Evolutionary conservation across 208 protist species (phyloP).

Genomic region (Leishmania guyanensis): DNA sequence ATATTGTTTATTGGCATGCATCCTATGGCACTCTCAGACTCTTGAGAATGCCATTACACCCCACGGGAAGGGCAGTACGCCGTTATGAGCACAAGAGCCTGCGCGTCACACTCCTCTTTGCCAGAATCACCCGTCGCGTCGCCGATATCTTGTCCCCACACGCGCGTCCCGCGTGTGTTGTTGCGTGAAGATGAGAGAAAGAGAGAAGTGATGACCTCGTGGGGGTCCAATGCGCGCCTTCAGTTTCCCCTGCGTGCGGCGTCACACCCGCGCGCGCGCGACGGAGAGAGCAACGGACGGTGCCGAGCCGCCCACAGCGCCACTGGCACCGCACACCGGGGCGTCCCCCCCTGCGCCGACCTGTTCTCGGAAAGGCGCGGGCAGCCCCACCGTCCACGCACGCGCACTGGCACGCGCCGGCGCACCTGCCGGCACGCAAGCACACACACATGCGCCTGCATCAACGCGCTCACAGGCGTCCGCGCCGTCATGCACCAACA

Average conservation of each 20-base stretch:
- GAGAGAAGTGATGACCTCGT: slow-evolving; percentile 33
- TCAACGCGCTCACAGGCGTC: background rate
- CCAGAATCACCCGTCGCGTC: background rate
- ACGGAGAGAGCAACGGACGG: slow-evolving; percentile 15
- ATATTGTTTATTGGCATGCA: background rate
- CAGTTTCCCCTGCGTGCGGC: slow-evolving; percentile 18
- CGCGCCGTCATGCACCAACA: slow-evolving; percentile 9
- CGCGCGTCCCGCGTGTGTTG: background rate
- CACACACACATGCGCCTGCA: slow-evolving; percentile 13
- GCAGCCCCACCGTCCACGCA: slow-evolving; percentile 23
- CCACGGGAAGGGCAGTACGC: background rate
- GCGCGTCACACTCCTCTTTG: background rate
- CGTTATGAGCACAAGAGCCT: background rate
- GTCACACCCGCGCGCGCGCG: slow-evolving; percentile 25
- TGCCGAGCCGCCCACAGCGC: slow-evolving; percentile 30
- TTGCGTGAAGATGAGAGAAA: background rate
- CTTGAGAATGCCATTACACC: background rate
- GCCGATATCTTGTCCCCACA: slow-evolving; percentile 2
- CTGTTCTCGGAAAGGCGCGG: slow-evolving; percentile 11
- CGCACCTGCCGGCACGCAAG: slow-evolving; percentile 1
- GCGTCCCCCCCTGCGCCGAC: slow-evolving; percentile 11
- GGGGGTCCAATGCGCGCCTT: slow-evolving; percentile 14
- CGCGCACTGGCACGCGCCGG: slow-evolving; percentile 14
- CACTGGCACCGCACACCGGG: slow-evolving; percentile 23
- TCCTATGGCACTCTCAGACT: background rate